Evolutionary conservation across 164 flowering plant species (phyloP).

Genomic region (Pachysandra terminalis): DNA sequence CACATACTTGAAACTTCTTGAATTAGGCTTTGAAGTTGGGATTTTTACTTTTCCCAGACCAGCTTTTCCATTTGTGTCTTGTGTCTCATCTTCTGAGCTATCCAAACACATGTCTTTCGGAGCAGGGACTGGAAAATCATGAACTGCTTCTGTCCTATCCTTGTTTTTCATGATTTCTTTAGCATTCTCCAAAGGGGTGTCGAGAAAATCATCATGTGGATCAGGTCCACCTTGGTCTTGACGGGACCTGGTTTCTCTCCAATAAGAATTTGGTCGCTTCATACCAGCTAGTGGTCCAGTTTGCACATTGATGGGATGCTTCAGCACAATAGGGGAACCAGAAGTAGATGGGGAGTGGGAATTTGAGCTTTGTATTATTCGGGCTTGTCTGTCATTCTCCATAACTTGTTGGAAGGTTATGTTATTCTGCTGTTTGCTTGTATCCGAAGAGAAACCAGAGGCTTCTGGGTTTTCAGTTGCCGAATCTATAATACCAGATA

Average conservation of each 20-base stretch:
- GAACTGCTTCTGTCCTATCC: conserved; percentile 31
- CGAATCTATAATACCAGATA: conserved; percentile 20
- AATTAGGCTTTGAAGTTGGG: conserved; percentile 26
- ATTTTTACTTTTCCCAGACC: conserved; percentile 29
- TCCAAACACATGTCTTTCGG: conserved; percentile 29
- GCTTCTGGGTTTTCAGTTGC: conserved; percentile 19
- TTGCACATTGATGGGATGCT: conserved; percentile 23
- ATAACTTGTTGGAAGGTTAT: conserved; percentile 13
- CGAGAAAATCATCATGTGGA: conserved; percentile 93
- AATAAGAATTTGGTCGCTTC: conserved; percentile 53
- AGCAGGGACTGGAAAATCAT: conserved; percentile 26
- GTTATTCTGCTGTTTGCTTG: conserved; percentile 22
- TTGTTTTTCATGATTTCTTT: conserved; percentile 42
- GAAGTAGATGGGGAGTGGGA: conserved; percentile 27
- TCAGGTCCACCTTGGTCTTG: conserved; percentile 58
- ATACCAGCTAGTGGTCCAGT: conserved; percentile 35
- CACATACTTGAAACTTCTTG: conserved; percentile 57
- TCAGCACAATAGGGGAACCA: conserved; percentile 22
- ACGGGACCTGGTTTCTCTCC: conserved; percentile 80
- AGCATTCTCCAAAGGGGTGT: conserved; percentile 79
- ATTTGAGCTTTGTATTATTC: conserved; percentile 21
- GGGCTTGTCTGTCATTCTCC: conserved; percentile 26
- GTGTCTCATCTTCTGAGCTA: conserved; percentile 76
- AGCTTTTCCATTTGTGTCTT: conserved; percentile 42
- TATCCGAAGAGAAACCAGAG: conserved; percentile 16